Evolutionary conservation across 129 eudicot genomes (phyloP).

Genomic region (Heracleum sosnowskyi): DNA sequence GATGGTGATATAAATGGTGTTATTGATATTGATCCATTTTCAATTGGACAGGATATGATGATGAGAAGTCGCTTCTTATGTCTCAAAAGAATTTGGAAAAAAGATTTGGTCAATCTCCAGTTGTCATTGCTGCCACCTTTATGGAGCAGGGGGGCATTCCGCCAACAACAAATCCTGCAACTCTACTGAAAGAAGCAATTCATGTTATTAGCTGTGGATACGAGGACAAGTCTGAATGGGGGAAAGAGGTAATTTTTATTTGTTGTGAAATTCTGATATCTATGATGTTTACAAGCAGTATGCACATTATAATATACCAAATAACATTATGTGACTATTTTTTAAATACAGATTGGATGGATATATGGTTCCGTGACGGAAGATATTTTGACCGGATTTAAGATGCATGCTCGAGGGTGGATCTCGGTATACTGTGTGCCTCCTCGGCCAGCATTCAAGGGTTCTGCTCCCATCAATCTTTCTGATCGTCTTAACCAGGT

Average conservation of each 20-base stretch:
- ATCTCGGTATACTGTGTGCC: slow-evolving; percentile 81
- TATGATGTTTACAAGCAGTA: not conserved
- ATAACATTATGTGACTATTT: not conserved
- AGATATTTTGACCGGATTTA: slow-evolving; percentile 83
- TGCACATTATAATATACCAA: not conserved
- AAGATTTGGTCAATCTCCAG: slow-evolving; percentile 85
- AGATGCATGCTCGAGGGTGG: slow-evolving; percentile 90
- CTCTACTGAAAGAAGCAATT: slow-evolving; percentile 74
- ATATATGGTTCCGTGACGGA: slow-evolving; percentile 83
- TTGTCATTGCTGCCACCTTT: slow-evolving; percentile 76
- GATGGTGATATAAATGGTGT: too few relatives aligned
- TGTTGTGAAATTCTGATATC: not conserved
- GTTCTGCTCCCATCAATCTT: slow-evolving; percentile 91
- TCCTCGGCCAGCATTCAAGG: slow-evolving; percentile 80
- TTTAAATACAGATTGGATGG: slow-evolving; percentile 63
- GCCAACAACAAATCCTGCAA: slow-evolving; percentile 67
- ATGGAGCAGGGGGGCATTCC: slow-evolving; percentile 92
- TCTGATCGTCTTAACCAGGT: slow-evolving; percentile 88
- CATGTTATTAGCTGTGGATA: slow-evolving; percentile 89
- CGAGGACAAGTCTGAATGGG: slow-evolving; percentile 85
- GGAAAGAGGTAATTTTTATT: slow-evolving; percentile 55
- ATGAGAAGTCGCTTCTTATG: slow-evolving; percentile 70
- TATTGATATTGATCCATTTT: not conserved
- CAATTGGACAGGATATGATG: slow-evolving; percentile 55
- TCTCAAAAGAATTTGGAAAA: slow-evolving; percentile 85